Evolutionary conservation across 257 asterid genomes (phyloP).

Genomic region (Nicotiana tabacum): DNA sequence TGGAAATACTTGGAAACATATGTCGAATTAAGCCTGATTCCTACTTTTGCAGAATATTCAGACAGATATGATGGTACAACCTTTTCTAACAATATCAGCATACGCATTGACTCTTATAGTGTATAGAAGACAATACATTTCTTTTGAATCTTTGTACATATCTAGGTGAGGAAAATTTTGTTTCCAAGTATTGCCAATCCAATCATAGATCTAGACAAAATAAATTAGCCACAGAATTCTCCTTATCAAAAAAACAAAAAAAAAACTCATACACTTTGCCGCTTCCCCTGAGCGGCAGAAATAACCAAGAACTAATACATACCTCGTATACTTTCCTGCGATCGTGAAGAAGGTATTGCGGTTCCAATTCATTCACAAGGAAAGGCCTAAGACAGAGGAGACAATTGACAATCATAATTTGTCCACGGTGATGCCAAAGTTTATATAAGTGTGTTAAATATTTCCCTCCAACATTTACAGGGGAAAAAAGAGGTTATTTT

Average conservation of each 20-base stretch:
- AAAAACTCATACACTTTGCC: neutral
- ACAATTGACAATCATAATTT: conserved; percentile 14
- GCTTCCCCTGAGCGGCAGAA: neutral
- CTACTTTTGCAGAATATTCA: neutral
- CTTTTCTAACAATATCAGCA: neutral
- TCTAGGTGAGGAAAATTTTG: neutral
- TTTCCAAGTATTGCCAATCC: too few species aligned
- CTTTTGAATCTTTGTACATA: neutral
- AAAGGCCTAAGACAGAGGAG: conserved; percentile 56
- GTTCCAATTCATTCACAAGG: conserved; percentile 83
- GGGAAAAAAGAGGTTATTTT: neutral
- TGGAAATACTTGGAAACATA: neutral
- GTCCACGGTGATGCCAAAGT: neutral
- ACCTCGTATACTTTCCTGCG: conserved; percentile 94
- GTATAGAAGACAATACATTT: neutral
- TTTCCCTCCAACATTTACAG: neutral
- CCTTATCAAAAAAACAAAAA: neutral
- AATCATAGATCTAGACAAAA: too few species aligned
- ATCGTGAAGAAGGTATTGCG: conserved; percentile 92
- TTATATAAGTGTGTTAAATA: neutral
- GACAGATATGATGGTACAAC: neutral
- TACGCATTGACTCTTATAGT: neutral
- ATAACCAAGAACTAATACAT: conserved; percentile 16
- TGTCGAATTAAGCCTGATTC: neutral
- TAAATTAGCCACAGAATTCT: neutral